Evolutionary conservation across 495 filamentous ascomycete species (phyloP), one percentile per base, ranked within the genome.

Genomic region (Xylaria castorea): DNA sequence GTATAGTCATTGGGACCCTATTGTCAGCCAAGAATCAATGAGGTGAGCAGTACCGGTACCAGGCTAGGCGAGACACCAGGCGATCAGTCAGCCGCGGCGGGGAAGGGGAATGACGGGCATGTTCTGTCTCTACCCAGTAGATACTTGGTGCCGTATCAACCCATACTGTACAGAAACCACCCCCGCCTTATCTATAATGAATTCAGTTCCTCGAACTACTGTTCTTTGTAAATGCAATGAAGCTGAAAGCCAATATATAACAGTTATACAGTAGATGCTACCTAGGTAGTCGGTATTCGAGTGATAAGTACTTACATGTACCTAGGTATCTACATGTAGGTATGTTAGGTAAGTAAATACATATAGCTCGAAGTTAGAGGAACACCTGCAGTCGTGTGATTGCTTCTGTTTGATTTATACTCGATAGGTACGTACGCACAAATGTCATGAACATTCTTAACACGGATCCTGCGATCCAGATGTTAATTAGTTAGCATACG

Each of bases 11-110:
- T 61, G 58, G 30, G 57, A 61, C 57, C 32, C 57, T n/a, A 32
- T 11, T 58, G 55, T 58, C 55, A 58, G 55, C 55, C 55, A 58
- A 58, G 55, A 58, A 58, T 58, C 12, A 8, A n/a, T 7, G 57
- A 61, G 57, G 57, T 36, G 18, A 61, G 57, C 57, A 61, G 58
- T 38, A 38, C 53, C 27, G 53, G 53, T 57, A 57, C 53, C 27
- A 57, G 50, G n/a, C 50, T 20, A 51, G 50, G 50, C 50, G 50
- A 51, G 51, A 30, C 50, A 27, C 25, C 27, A 57, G 51, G 11
- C 51, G 25, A 32, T 32, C 53, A 57, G 53, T 32, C 53, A 57
- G 53, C 53, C 53, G 53, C 16, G 53, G 53, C 53, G 53, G 53
- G 53, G 50, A 51, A 51, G 50, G 50, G 50, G 27, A 32, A 57